These are phyloP conservation scores for Puccinia novopanici DNA, from an alignment of 1,284 basidiomycete species.

Conservation along the genomic window DNA sequence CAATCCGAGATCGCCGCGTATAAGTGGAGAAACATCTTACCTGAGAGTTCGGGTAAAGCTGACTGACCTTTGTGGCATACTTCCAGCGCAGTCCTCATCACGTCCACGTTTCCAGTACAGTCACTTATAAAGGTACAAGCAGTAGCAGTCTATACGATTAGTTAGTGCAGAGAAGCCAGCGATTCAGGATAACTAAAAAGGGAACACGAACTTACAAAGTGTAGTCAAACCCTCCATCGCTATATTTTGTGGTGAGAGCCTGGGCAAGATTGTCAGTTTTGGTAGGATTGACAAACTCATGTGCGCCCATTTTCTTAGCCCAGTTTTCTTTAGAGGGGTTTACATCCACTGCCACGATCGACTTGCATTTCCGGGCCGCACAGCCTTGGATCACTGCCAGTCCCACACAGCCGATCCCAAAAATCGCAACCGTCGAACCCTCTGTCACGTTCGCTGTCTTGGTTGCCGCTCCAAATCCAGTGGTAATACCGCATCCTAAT, in stretches of 20 bases:
- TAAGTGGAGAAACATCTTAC: background rate
- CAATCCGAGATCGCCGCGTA: background rate
- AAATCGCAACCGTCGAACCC: conserved; percentile 85
- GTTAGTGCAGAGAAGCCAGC: conserved; percentile 1
- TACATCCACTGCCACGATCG: conserved; percentile 89
- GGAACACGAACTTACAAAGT: conserved; percentile 66
- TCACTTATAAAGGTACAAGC: conserved; percentile 62
- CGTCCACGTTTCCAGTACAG: conserved; percentile 89
- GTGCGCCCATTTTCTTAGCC: conserved; percentile 94
- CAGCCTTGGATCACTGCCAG: conserved; percentile 87
- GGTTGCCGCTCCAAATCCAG: conserved; percentile 67
- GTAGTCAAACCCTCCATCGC: conserved; percentile 94
- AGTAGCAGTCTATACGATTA: background rate
- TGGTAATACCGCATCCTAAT: conserved; percentile 89
- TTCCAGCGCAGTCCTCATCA: conserved; percentile 94
- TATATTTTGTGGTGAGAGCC: conserved; percentile 77
- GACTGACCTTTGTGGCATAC: conserved; percentile 79
- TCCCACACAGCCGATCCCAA: conserved; percentile 93
- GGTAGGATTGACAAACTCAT: conserved; percentile 87
- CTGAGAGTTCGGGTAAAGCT: background rate
- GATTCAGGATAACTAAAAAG: background rate
- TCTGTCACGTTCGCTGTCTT: conserved; percentile 67
- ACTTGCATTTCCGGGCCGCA: conserved; percentile 73
- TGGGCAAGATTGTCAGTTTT: conserved; percentile 80
- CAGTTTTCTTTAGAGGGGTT: conserved; percentile 82